A percentile compares a stretch with the other conserved stretches of the same genome.
phyloP scores from a whole-genome alignment of 1,139 yeast genomes.

The Protomyces macrosporus region DNA sequence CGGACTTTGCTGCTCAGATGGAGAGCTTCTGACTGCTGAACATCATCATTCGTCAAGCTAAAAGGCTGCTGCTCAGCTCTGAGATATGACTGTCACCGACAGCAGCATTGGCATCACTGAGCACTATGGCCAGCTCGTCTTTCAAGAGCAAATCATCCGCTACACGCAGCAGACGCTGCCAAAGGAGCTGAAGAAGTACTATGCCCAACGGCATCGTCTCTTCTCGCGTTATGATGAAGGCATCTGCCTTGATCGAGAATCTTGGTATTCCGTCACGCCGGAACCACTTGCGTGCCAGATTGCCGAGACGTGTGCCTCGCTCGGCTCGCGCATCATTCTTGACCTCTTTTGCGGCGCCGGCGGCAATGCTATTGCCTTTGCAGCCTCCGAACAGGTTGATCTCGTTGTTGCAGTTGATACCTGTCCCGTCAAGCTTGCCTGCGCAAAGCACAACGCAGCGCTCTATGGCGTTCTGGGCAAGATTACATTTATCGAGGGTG shows the following conservation, averaged over 20 bases:
- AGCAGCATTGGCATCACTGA: background rate
- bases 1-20: too few species aligned
- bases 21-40: too few species aligned
- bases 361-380: conserved; percentile 50
- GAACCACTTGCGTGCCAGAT: conserved; percentile 58
- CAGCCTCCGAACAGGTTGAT: conserved; percentile 6
- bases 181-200: background rate
- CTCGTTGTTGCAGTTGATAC: conserved; percentile 15
- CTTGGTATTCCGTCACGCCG: conserved; percentile 92
- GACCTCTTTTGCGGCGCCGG: conserved; percentile 96
- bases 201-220: conserved; percentile 48
- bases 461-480: conserved; percentile 57
- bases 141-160: background rate
- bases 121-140: background rate
- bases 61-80: too few species aligned
- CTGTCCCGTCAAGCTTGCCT: conserved; percentile 35
- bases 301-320: conserved; percentile 53
- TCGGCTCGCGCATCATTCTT: conserved; percentile 41
- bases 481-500: conserved; percentile 49
- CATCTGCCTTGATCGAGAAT: conserved; percentile 62
- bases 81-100: too few species aligned
- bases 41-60: too few species aligned
- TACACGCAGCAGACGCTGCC: background rate
- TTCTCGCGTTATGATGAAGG: conserved; percentile 66
- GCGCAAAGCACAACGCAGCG: conserved; percentile 67